A percentile compares a stretch with the other conserved stretches of the same genome.
Evolutionary conservation across 139 green algal species (phyloP).

Genomic region (Chlamydomonas sphaeroides): DNA sequence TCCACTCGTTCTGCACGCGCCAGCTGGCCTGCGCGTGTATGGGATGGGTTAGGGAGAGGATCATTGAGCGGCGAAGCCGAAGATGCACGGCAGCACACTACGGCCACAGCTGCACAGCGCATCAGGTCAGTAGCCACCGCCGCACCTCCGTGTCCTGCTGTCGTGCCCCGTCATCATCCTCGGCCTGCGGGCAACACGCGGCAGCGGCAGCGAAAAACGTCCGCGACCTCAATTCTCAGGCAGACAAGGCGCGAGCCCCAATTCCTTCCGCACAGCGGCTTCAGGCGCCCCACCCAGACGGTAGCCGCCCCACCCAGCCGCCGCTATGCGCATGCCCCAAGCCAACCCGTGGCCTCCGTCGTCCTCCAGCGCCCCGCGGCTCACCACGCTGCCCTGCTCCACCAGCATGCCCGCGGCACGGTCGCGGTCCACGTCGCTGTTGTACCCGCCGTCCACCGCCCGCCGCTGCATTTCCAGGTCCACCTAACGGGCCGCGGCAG

Average conservation of each 20-base stretch:
- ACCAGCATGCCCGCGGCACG: constrained; percentile 19
- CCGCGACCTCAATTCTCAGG: not conserved
- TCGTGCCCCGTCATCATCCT: constrained; percentile 5
- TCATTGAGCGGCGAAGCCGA: no score
- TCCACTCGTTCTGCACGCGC: constrained; percentile 58
- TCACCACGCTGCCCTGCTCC: no score
- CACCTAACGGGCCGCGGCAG: not conserved
- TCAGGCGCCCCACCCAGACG: no score
- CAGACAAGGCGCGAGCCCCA: no score
- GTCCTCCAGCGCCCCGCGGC: no score
- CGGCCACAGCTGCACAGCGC: not conserved
- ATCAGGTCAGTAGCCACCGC: no score
- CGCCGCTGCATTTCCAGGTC: constrained; percentile 56
- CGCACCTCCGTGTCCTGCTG: not conserved
- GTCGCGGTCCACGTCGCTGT: constrained; percentile 56
- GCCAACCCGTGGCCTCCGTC: no score
- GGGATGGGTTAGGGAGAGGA: not conserved
- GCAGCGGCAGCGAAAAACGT: no score
- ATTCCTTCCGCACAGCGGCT: no score
- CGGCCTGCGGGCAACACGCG: not conserved
- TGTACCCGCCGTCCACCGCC: constrained; percentile 53
- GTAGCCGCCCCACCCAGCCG: no score
- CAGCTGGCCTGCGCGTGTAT: constrained; percentile 36
- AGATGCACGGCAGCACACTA: no score
- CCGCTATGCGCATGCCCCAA: no score